Conservation (phyloP, 2,329 filamentous ascomycete genomes). For the Botrytis galanthina region DNA sequence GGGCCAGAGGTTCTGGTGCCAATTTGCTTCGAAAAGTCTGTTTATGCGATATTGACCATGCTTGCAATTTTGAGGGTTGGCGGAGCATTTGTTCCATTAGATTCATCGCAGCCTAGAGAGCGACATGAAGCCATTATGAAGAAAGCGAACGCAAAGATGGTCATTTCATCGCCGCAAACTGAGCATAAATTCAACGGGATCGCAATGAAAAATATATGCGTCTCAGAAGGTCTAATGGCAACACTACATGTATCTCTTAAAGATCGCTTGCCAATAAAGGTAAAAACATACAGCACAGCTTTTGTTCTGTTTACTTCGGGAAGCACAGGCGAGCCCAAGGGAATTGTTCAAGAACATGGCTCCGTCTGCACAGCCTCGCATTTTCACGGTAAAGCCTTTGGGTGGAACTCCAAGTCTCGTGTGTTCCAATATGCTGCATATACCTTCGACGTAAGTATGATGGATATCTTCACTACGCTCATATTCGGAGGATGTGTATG, state of each 20-base stretch:
- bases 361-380: slow-evolving; percentile 19
- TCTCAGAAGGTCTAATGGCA: background rate
- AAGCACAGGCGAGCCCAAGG: slow-evolving; percentile 35
- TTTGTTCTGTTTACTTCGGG: slow-evolving; percentile 33
- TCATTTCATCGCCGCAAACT: slow-evolving; percentile 3
- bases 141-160: slow-evolving; percentile 6
- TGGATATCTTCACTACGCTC: slow-evolving; percentile 29
- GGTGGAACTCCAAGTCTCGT: background rate
- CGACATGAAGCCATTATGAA: slow-evolving; percentile 18
- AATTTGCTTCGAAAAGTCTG: slow-evolving; percentile 30
- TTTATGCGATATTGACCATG: slow-evolving; percentile 34
- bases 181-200: background rate
- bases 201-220: background rate
- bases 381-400: slow-evolving; percentile 7
- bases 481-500: slow-evolving; percentile 29
- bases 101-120: slow-evolving; percentile 9
- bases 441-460: slow-evolving; percentile 28
- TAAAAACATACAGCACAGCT: slow-evolving; percentile 8
- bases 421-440: slow-evolving; percentile 28
- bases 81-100: slow-evolving; percentile 33
- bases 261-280: background rate
- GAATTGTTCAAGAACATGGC: slow-evolving; percentile 25
- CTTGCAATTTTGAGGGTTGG: slow-evolving; percentile 35
- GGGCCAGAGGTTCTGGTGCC: slow-evolving; percentile 23
- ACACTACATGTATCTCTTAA: background rate